phyloP scores from a whole-genome alignment of 371 early-diverging fungal genomes.

The Mortierella sp. region DNA sequence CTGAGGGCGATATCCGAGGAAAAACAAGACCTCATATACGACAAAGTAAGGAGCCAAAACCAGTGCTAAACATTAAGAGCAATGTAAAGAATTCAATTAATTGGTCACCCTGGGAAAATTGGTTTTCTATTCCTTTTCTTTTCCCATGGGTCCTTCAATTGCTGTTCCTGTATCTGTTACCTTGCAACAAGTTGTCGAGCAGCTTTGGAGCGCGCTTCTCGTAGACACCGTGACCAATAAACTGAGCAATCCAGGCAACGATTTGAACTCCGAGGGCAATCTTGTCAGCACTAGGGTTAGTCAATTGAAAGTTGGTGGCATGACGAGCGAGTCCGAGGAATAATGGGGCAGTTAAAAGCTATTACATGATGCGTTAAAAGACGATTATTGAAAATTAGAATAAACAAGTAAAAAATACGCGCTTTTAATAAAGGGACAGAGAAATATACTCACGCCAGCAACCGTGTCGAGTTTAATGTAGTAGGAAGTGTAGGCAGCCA shows the following conservation, averaged over 20 bases:
- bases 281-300: conserved; percentile 64
- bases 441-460: conserved; percentile 64
- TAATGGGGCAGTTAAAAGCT: conserved; percentile 72
- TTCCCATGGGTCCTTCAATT: background rate
- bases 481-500: conserved; percentile 73
- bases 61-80: conserved; percentile 66
- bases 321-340: conserved; percentile 69
- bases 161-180: conserved; percentile 8
- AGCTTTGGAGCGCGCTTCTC: conserved; percentile 94
- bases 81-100: background rate
- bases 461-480: conserved; percentile 85
- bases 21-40: conserved; percentile 90
- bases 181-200: conserved; percentile 86
- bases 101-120: background rate
- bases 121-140: background rate
- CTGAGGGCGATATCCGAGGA: conserved; percentile 84
- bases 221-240: conserved; percentile 87
- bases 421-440: too few relatives aligned
- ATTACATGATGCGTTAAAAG: background rate
- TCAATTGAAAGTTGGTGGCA: conserved; percentile 67
- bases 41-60: conserved; percentile 97
- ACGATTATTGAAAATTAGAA: background rate
- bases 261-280: conserved; percentile 74
- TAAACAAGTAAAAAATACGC: background rate
- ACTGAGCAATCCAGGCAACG: conserved; percentile 89